Evolutionary conservation across 306 rosid genomes (phyloP).

Genomic region (Dryas drummondii): DNA sequence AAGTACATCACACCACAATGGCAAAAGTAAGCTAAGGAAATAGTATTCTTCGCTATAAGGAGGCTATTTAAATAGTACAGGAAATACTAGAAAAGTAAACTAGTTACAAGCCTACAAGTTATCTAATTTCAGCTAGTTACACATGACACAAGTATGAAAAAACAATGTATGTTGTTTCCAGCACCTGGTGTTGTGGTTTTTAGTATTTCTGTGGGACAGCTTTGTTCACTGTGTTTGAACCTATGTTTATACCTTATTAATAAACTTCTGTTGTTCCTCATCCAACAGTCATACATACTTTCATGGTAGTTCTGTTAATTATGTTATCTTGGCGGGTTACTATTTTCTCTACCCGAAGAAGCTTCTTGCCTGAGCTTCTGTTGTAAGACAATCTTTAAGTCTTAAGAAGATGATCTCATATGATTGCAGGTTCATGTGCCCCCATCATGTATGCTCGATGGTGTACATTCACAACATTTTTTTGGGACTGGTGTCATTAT

Average conservation of each 20-base stretch:
- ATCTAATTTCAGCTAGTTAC: too few relatives aligned
- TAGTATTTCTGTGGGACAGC: too few relatives aligned
- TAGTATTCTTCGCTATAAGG: too few relatives aligned
- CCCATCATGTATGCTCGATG: constrained; percentile 94
- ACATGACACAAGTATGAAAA: too few relatives aligned
- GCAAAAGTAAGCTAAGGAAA: too few relatives aligned
- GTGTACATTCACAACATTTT: constrained; percentile 92
- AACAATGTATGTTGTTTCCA: not conserved
- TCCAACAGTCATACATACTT: not conserved
- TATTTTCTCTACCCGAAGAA: not conserved
- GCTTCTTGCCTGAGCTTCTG: not conserved
- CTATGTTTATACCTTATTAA: too few relatives aligned
- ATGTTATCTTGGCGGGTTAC: too few relatives aligned
- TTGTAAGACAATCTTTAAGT: constrained; percentile 6
- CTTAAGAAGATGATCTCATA: constrained; percentile 24
- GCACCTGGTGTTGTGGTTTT: not conserved
- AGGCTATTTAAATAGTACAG: too few relatives aligned
- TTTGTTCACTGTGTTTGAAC: too few relatives aligned
- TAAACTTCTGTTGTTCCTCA: not conserved
- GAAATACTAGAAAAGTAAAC: too few relatives aligned
- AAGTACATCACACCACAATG: too few relatives aligned
- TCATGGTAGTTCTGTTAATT: not conserved
- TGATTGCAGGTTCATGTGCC: constrained; percentile 88
- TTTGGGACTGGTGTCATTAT: constrained; percentile 90
- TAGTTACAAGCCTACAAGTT: too few relatives aligned